These are phyloP conservation scores for Lodderomyces parapsilosis DNA, from an alignment of 1,139 yeast genomes.

Conservation along the genomic window DNA sequence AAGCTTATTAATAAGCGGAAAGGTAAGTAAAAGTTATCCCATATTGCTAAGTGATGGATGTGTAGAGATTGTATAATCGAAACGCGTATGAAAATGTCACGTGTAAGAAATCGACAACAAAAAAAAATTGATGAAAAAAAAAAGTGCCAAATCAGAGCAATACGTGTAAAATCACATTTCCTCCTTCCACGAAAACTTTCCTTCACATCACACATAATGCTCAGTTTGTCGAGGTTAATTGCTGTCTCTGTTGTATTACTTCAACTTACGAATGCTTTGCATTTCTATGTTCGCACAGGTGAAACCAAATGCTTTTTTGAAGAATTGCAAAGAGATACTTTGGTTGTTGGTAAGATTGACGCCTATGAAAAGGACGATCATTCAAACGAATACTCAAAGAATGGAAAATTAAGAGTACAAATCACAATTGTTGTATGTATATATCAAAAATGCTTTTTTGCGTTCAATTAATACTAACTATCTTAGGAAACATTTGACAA, in stretches of 20 bases:
- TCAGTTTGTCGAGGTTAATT: neutral
- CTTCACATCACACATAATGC: neutral
- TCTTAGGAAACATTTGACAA: constrained; percentile 46
- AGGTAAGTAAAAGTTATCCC: no score
- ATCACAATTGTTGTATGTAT: constrained; percentile 40
- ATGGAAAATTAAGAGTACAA: constrained; percentile 33
- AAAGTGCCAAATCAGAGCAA: neutral
- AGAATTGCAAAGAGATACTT: constrained; percentile 41
- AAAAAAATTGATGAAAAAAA: neutral
- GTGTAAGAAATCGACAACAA: neutral
- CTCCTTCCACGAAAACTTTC: neutral
- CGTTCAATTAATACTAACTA: neutral
- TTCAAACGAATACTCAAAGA: constrained; percentile 28
- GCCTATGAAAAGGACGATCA: constrained; percentile 38
- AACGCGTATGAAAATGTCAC: neutral
- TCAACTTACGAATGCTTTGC: constrained; percentile 30
- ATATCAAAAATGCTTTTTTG: no score
- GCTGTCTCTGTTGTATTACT: constrained; percentile 2
- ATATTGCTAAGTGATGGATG: no score
- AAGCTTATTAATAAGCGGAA: constrained; percentile 61
- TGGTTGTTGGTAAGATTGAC: constrained; percentile 46
- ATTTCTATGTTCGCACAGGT: constrained; percentile 46
- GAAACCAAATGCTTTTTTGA: constrained; percentile 48
- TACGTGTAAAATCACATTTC: neutral
- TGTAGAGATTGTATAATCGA: no score